Evolutionary conservation across 129 eudicot species (phyloP).

Genomic region (Flaveria sonorensis): DNA sequence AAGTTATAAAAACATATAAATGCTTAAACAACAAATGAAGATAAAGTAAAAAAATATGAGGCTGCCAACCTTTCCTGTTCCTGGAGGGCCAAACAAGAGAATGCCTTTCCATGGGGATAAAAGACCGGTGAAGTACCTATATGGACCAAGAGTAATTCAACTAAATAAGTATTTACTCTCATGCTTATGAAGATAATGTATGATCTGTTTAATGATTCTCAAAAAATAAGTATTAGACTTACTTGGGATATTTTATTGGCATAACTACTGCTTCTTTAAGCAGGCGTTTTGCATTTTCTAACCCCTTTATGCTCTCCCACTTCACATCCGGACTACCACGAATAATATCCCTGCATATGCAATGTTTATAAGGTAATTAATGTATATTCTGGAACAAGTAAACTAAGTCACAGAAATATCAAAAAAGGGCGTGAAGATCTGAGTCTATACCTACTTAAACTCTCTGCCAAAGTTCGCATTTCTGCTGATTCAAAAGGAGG

Average conservation of each 20-base stretch:
- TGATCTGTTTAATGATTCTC: conserved; percentile 12
- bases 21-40: neutral
- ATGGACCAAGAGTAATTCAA: neutral
- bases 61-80: conserved; percentile 90
- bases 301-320: conserved; percentile 97
- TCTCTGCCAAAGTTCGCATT: conserved; percentile 94
- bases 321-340: conserved; percentile 95
- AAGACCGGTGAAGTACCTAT: conserved; percentile 95
- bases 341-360: conserved; percentile 77
- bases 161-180: neutral
- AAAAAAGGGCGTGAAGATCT: conserved; percentile 1
- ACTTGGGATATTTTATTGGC: conserved; percentile 99
- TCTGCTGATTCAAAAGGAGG: conserved; percentile 96
- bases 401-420: neutral
- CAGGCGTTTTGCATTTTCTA: conserved; percentile 94
- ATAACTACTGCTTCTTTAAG: conserved; percentile 99
- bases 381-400: neutral
- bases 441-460: conserved; percentile 74
- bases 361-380: conserved; percentile 12
- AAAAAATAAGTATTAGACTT: conserved; percentile 23
- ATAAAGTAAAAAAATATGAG: neutral
- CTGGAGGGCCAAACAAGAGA: conserved; percentile 99
- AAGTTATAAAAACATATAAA: conserved; percentile 1
- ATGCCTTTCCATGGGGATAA: conserved; percentile 99
- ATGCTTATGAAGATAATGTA: conserved; percentile 2